Conservation (phyloP, 768 basidiomycete species). For the Pholiota molesta region DNA sequence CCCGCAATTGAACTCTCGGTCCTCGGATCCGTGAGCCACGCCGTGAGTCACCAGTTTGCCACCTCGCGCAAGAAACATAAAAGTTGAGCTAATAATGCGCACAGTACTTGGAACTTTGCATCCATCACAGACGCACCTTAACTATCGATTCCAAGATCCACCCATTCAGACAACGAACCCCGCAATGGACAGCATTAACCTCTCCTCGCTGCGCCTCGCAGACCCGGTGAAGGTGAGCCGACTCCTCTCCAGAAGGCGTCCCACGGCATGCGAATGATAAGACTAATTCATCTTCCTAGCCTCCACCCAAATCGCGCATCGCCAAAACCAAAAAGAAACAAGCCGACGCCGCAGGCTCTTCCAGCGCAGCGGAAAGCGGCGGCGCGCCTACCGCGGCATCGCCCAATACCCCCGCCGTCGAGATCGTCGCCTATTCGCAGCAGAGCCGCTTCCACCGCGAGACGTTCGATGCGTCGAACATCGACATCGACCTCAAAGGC, state of each 20-base stretch:
- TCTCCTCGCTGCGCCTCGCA: neutral
- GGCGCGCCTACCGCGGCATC: neutral
- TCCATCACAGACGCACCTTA: no score
- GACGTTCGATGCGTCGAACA: conserved; percentile 39
- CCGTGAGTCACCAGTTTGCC: no score
- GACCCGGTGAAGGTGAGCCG: neutral
- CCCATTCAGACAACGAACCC: no score
- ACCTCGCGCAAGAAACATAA: no score
- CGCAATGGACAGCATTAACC: neutral
- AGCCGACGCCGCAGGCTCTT: neutral
- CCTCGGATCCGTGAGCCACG: no score
- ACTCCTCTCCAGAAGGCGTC: no score
- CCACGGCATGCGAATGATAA: neutral
- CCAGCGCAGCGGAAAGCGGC: neutral
- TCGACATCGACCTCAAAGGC: conserved; percentile 55
- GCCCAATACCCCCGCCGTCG: neutral
- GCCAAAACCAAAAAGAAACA: conserved; percentile 4
- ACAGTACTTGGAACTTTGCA: no score
- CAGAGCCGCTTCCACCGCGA: conserved; percentile 54
- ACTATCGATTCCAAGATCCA: no score
- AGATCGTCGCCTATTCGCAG: conserved; percentile 45
- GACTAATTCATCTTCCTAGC: neutral
- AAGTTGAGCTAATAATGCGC: no score
- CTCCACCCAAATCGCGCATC: neutral
- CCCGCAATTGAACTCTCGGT: no score